Evolutionary conservation across 805 yeast species (phyloP), one percentile per base, ranked within the genome.

Genomic region (Saccharomycopsis fodiens): DNA sequence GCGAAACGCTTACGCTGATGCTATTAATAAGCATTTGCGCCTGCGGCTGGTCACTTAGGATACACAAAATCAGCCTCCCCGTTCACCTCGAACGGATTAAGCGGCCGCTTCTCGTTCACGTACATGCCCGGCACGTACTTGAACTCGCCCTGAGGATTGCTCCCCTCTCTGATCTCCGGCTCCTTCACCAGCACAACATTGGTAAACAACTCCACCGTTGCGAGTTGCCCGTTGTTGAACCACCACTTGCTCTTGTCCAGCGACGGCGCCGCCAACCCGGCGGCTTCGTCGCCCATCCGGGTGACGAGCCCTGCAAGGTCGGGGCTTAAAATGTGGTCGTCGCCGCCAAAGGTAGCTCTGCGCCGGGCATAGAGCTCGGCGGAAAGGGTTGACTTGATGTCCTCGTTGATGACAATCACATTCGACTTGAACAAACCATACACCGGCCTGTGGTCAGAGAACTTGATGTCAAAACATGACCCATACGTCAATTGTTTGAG

Each of bases 391-490:
- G 71, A 67, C 59, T 72, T 79, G 37, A 68, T 56, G 2, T 59
- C 55, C 54, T 81, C 83, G 60, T 89, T 79, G 19, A 86, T 71
- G 8, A 84, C 74, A 34, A 77, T 76, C 3, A 85, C 79, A 22
- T 66, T 68, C 0, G 87, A 82, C 19, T 62, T 63, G 59, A 82
- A 89, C 2, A 76, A 62, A 0, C 88, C 95, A 58, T 74, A 77
- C 0, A 91, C 96, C 0, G 97, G 97, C 39, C 94, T 67, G 61
- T 91, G 98, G 58, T 91, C 98, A 0, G 96, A 85, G 55, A 85
- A 82, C 15, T 68, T 60, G 17, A 85, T 68, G 20, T 71, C 68
- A 17, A 69, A 74, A 7, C 71, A 76, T 42, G 82, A 69, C 12
- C 76, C 72, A 59, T 91, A 93, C 5, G 66, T 63, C 1, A 72